These are phyloP conservation scores for Hippophae gyantsensis DNA, from an alignment of 306 rosid species.

Conservation along the genomic window DNA sequence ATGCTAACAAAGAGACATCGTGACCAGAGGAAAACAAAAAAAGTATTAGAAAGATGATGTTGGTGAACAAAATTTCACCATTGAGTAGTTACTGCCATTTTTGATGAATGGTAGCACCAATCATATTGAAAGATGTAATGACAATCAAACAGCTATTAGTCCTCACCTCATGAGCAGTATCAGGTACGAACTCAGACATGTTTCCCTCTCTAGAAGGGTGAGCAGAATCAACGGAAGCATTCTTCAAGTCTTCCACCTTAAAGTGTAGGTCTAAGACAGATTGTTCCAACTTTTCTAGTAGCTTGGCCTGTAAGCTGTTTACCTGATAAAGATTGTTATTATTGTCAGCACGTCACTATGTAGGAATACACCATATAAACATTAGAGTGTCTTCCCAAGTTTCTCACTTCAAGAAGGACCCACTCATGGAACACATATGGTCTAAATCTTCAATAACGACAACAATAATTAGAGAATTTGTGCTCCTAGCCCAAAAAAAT, in stretches of 20 bases:
- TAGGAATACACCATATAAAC: conserved; percentile 3
- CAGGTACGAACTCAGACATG: conserved; percentile 23
- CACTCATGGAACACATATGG: no score
- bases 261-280: conserved; percentile 57
- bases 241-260: conserved; percentile 43
- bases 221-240: conserved; percentile 34
- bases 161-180: conserved; percentile 65
- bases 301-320: conserved; percentile 62
- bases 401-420: no score
- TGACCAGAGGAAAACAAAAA: conserved; percentile 5
- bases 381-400: conserved; percentile 1
- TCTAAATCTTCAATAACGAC: no score
- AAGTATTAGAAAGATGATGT: no score
- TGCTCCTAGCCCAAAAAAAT: no score
- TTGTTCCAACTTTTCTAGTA: conserved; percentile 77
- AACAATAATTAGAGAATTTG: no score
- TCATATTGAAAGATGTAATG: no score
- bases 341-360: conserved; percentile 9
- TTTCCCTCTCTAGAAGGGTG: conserved; percentile 23
- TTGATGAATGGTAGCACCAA: no score
- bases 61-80: no score
- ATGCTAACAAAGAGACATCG: conserved; percentile 7
- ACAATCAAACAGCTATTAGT: background rate
- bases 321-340: conserved; percentile 49
- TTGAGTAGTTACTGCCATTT: no score